Evolutionary conservation across 2,329 filamentous ascomycete genomes (phyloP), one percentile per base, ranked within the genome.

Genomic region (Coccinonectria pachysandricola): DNA sequence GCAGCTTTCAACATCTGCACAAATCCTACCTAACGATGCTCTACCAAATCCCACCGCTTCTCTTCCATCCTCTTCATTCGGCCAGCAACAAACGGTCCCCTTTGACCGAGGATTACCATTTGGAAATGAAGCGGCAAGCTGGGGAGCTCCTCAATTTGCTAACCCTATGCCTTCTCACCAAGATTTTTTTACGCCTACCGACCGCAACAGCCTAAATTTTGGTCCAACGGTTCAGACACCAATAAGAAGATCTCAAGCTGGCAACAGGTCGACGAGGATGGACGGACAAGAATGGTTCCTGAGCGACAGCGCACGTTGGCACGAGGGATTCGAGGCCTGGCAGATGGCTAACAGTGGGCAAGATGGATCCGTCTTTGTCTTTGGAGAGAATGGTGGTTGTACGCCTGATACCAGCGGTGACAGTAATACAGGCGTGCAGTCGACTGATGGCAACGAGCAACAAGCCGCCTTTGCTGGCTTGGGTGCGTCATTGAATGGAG

Each of bases 201-300:
- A 34, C 24, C 26, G 37, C 11, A 37, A 21, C 14, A 24, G 11
- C 15, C 40, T 40, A 19, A 12, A 34, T 16, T 16, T 37, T 23
- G 21, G 21, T 12, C 13, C 34, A 26, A 30, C 34, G 37, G 29
- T 52, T 32, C 34, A 34, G 21, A 16, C 22, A 12, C 9, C 40
- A 21, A 21, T 32, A 12, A n/a, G n/a, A n/a, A n/a, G n/a, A n/a
- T n/a, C n/a, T n/a, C n/a, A n/a, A n/a, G 12, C 21, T 5, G 34
- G 37, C 19, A 42, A 21, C 24, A 46, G 31, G 30, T 45, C 29
- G 10, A 30, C 45, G 34, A 50, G 52, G 5, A 51, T 72, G 22
- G 68, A 71, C 33, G 61, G 62, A 7, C 62, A 68, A 34, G 65
- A 72, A 19, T 75, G 67, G 65, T 68, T 71, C 38, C 47, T 74